Evolutionary conservation across 1,284 basidiomycete genomes (phyloP).

Genomic region (Ceratobasidium theobromae): DNA sequence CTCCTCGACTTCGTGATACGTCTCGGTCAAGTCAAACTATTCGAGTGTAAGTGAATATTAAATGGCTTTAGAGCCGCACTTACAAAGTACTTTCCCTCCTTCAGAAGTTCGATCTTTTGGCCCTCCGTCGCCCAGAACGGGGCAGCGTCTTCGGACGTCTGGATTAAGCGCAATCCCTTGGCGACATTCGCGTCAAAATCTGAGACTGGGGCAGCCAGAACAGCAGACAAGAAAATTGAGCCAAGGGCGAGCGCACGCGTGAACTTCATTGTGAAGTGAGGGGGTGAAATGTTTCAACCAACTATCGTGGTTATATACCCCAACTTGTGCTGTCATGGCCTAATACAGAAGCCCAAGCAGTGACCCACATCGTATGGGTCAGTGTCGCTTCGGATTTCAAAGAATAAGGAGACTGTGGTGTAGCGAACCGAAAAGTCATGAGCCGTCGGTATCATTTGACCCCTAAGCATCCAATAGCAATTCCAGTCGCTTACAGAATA

Average conservation of each 20-base stretch:
- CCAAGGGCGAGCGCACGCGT: conserved; percentile 28
- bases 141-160: conserved; percentile 7
- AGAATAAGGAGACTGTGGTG: not conserved
- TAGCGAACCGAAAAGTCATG: not conserved
- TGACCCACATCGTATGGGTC: not conserved
- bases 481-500: too few relatives aligned
- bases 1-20: conserved; percentile 16
- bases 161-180: conserved; percentile 29
- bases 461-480: not conserved
- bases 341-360: not conserved
- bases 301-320: not conserved
- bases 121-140: conserved; percentile 29
- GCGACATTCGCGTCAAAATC: conserved; percentile 22
- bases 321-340: not conserved
- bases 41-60: not conserved
- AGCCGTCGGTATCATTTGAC: not conserved
- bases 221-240: conserved; percentile 17
- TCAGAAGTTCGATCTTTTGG: conserved; percentile 24
- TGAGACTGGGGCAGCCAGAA: conserved; percentile 14
- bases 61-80: not conserved
- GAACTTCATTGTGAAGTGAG: conserved; percentile 13
- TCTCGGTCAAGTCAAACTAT: conserved; percentile 32
- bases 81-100: conserved; percentile 21
- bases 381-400: not conserved
- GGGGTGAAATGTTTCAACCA: not conserved